Evolutionary conservation across 2,329 filamentous ascomycete genomes (phyloP).

Genomic region (Elsinoe arachidis): DNA sequence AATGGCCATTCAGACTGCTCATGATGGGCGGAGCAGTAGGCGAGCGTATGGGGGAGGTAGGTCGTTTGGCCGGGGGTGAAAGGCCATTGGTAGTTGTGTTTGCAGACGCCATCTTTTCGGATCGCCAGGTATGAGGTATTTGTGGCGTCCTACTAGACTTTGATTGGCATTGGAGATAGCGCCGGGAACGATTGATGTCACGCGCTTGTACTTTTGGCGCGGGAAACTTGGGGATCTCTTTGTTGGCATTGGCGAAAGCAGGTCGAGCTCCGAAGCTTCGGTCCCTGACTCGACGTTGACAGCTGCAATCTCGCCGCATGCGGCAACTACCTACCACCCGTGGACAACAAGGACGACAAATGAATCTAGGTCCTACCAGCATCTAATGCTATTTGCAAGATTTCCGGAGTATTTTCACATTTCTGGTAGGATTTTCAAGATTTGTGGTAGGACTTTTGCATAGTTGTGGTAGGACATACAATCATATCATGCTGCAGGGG

Average conservation of each 20-base stretch:
- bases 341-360: too few species aligned
- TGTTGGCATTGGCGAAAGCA: neutral
- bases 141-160: slow-evolving; percentile 4
- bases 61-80: slow-evolving; percentile 1
- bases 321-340: too few species aligned
- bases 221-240: neutral
- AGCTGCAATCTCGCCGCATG: too few species aligned
- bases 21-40: slow-evolving; percentile 28
- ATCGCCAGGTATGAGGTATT: neutral
- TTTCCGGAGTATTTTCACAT: too few species aligned
- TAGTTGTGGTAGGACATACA: too few species aligned
- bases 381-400: too few species aligned
- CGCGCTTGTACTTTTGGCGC: slow-evolving; percentile 5
- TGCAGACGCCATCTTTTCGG: neutral
- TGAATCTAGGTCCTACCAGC: too few species aligned
- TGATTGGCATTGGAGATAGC: slow-evolving; percentile 5
- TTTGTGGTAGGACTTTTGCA: too few species aligned
- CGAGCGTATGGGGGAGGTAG: slow-evolving; percentile 14
- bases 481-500: neutral
- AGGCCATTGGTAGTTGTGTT: neutral
- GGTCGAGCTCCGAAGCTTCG: neutral
- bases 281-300: neutral
- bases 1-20: slow-evolving; percentile 65
- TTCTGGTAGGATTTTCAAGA: too few species aligned
- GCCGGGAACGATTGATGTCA: slow-evolving; percentile 12